These are phyloP conservation scores for Blastocladiella britannica DNA, from an alignment of 192 early-diverging fungal species.

Conservation along the genomic window DNA sequence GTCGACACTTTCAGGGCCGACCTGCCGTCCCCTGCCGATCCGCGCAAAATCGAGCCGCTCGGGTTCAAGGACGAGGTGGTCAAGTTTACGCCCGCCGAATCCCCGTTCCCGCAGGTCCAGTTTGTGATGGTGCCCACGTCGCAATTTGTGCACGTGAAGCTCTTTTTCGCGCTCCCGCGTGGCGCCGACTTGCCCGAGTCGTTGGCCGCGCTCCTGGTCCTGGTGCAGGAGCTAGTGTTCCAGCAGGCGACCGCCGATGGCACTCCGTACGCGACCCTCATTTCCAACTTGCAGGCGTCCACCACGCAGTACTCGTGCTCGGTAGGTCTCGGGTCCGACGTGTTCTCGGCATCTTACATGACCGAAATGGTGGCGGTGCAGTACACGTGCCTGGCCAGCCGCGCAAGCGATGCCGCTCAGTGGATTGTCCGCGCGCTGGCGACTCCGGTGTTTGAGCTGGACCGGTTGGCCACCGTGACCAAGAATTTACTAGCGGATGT, in stretches of 20 bases:
- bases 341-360: constrained; percentile 22
- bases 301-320: constrained; percentile 18
- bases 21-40: neutral
- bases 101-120: constrained; percentile 31
- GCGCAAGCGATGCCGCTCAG: constrained; percentile 15
- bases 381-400: constrained; percentile 12
- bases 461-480: constrained; percentile 41
- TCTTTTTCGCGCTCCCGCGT: constrained; percentile 34
- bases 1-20: neutral
- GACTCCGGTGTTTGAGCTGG: constrained; percentile 43
- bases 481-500: constrained; percentile 52
- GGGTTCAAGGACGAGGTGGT: neutral
- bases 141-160: constrained; percentile 33
- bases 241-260: constrained; percentile 22
- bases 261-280: neutral
- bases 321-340: constrained; percentile 21
- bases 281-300: constrained; percentile 21
- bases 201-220: constrained; percentile 42
- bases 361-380: constrained; percentile 38
- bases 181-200: constrained; percentile 26
- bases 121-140: constrained; percentile 42
- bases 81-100: constrained; percentile 13
- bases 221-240: constrained; percentile 62
- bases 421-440: constrained; percentile 31
- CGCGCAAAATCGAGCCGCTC: neutral